These are phyloP conservation scores for Przewalskia tangutica DNA, from an alignment of 257 asterid species.

Conservation along the genomic window DNA sequence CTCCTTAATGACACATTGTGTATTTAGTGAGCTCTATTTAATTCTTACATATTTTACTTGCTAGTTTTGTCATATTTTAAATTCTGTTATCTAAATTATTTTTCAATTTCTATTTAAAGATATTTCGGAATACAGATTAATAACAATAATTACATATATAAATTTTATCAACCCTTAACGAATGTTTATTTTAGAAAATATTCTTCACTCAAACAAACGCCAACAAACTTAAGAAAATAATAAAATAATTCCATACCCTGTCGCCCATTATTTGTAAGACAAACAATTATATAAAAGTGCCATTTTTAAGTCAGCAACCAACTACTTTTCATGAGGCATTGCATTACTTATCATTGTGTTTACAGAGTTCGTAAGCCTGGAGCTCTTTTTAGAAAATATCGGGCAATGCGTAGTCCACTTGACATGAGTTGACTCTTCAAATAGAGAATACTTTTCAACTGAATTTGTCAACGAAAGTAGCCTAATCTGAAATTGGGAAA, in stretches of 20 bases:
- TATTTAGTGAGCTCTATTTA: too few species aligned
- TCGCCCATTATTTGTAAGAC: background rate
- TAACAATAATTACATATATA: background rate
- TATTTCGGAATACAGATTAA: too few species aligned
- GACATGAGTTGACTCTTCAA: background rate
- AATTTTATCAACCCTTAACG: background rate
- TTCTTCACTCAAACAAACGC: background rate
- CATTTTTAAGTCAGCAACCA: background rate
- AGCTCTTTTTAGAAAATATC: background rate
- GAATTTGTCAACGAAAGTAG: background rate
- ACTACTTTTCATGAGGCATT: too few species aligned
- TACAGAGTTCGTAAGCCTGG: background rate
- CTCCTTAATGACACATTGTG: too few species aligned
- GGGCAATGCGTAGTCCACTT: background rate
- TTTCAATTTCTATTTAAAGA: too few species aligned
- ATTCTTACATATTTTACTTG: too few species aligned
- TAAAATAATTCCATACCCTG: background rate
- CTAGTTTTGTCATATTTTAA: too few species aligned
- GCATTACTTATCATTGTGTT: background rate
- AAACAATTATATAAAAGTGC: background rate
- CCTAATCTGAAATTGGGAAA: background rate
- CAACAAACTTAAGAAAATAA: background rate
- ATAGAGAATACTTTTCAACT: background rate
- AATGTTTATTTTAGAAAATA: background rate
- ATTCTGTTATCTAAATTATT: too few species aligned